Conservation (phyloP, 139 green algal genomes). For the Chlorella sp. region DNA sequence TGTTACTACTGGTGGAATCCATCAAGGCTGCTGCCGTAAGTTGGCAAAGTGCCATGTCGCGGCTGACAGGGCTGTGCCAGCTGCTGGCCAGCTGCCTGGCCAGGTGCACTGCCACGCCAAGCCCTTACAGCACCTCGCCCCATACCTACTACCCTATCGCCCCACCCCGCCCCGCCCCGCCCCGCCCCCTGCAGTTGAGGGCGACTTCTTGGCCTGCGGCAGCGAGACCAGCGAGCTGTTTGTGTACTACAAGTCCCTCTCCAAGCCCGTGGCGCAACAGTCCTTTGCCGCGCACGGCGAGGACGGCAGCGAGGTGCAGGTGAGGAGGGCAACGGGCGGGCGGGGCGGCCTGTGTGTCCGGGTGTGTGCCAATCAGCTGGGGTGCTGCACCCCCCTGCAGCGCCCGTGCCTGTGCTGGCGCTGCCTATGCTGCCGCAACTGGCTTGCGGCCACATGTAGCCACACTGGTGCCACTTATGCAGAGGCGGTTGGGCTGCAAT, state of each 20-base stretch:
- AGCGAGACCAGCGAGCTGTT: slow-evolving; percentile 82
- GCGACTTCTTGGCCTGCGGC: slow-evolving; percentile 87
- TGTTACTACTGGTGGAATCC: no score
- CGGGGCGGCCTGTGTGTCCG: neutral
- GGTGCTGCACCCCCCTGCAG: neutral
- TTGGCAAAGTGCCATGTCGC: neutral
- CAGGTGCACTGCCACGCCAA: neutral
- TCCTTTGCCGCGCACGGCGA: slow-evolving; percentile 36
- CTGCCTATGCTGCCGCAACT: neutral
- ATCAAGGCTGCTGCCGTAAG: neutral
- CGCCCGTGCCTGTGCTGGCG: no score
- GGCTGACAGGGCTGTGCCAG: no score
- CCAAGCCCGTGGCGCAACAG: slow-evolving; percentile 53
- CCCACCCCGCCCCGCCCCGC: neutral
- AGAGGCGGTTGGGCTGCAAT: neutral
- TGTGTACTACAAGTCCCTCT: slow-evolving; percentile 76
- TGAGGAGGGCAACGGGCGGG: neutral
- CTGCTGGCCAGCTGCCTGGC: no score
- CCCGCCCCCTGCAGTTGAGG: slow-evolving; percentile 43
- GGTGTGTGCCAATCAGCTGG: neutral
- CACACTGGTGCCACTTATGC: neutral
- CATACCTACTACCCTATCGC: neutral
- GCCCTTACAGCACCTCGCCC: neutral
- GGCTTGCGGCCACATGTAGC: no score
- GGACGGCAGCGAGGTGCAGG: slow-evolving; percentile 8